A percentile compares a stretch with the other conserved stretches of the same genome.
phyloP scores from a whole-genome alignment of 192 early-diverging fungal genomes.

The Backusella macrospora region DNA sequence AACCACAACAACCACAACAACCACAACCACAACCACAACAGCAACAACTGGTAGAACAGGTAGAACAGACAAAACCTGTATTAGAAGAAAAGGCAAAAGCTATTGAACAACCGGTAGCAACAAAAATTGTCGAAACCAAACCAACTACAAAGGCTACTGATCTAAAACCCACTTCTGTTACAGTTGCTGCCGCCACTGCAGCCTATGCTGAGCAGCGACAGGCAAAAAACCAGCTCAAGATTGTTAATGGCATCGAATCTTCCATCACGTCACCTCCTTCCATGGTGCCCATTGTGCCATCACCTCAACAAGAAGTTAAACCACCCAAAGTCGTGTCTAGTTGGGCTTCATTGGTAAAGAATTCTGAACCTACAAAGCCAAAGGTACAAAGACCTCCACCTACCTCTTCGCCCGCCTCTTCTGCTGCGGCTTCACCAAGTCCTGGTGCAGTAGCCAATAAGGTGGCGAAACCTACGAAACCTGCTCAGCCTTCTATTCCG shows the following conservation, averaged over 20 bases:
- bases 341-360: conserved; percentile 49
- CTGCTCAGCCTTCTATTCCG: conserved; percentile 3
- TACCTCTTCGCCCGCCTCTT: conserved; percentile 25
- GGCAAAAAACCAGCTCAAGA: neutral
- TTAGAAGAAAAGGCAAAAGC: neutral
- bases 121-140: neutral
- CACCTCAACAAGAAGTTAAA: conserved; percentile 35
- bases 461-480: neutral
- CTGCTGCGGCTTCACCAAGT: neutral
- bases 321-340: conserved; percentile 31
- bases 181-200: neutral
- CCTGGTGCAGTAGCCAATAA: neutral
- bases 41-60: neutral
- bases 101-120: neutral
- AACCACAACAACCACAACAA: neutral
- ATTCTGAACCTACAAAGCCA: conserved; percentile 7
- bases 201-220: conserved; percentile 1
- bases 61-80: conserved; percentile 16
- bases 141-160: neutral
- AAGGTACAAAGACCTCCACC: neutral
- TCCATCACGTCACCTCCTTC: neutral
- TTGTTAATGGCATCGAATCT: neutral
- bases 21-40: neutral
- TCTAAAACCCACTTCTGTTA: conserved; percentile 26
- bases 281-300: conserved; percentile 6